Percentiles rank a stretch among this genome's conserved stretches.
Evolutionary conservation across 129 eudicot genomes (phyloP).

Genomic region (Erigeron canadensis): DNA sequence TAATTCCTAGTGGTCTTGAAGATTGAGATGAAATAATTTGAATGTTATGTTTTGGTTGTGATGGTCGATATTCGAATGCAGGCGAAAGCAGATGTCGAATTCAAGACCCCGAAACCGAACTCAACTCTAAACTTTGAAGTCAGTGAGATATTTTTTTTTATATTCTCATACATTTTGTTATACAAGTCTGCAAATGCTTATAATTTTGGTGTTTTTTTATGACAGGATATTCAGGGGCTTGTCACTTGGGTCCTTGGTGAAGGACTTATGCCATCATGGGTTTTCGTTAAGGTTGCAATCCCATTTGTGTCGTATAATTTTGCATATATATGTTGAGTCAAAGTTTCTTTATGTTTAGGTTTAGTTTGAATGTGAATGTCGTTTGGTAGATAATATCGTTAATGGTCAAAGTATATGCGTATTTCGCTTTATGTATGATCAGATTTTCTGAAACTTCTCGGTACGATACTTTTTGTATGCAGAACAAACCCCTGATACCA

Average conservation of each 20-base stretch:
- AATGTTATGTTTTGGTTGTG: neutral
- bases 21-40: neutral
- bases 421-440: too few species aligned
- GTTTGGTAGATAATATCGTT: neutral
- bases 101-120: conserved; percentile 67
- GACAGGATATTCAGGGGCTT: conserved; percentile 95
- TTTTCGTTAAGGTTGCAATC: conserved; percentile 73
- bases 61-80: conserved; percentile 38
- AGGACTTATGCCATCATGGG: conserved; percentile 95
- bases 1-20: too few species aligned
- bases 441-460: neutral
- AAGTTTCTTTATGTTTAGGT: neutral
- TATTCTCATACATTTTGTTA: neutral
- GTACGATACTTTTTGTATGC: conserved; percentile 34
- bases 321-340: neutral
- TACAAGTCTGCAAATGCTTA: neutral
- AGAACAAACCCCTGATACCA: conserved; percentile 96
- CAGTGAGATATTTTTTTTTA: conserved; percentile 10
- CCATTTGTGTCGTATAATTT: neutral
- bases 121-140: conserved; percentile 71
- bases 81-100: conserved; percentile 76
- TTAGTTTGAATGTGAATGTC: neutral
- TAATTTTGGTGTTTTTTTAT: neutral
- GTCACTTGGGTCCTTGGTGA: conserved; percentile 95
- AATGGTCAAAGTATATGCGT: too few species aligned